phyloP scores from a whole-genome alignment of 495 filamentous ascomycete species.

The Penicillium samsonianum region DNA sequence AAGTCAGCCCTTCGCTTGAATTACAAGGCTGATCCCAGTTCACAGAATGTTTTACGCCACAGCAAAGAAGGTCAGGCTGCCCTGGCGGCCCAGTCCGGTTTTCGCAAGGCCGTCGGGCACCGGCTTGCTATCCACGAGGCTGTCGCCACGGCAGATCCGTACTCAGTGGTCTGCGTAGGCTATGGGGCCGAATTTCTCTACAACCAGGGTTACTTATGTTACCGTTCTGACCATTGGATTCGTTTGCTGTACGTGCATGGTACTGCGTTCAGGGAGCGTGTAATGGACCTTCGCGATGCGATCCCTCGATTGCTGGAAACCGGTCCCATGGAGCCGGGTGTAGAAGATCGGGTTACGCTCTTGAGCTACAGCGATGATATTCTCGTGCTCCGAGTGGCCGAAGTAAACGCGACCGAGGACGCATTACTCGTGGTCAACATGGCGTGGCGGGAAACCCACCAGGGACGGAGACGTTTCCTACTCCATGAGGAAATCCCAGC shows the following conservation, averaged over 20 bases:
- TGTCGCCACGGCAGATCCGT: conserved; percentile 62
- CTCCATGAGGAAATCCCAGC: conserved; percentile 23
- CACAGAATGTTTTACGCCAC: conserved; percentile 54
- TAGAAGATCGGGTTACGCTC: conserved; percentile 53
- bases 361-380: conserved; percentile 64
- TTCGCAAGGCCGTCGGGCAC: conserved; percentile 57
- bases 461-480: conserved; percentile 38
- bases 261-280: conserved; percentile 52
- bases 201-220: conserved; percentile 62
- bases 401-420: conserved; percentile 37
- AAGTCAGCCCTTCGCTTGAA: conserved; percentile 1
- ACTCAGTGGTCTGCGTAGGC: conserved; percentile 58
- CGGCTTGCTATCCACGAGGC: conserved; percentile 63
- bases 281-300: conserved; percentile 56
- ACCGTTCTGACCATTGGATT: conserved; percentile 56
- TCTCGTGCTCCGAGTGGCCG: conserved; percentile 52
- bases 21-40: conserved; percentile 14
- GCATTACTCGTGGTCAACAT: conserved; percentile 65
- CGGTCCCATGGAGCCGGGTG: conserved; percentile 28
- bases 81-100: conserved; percentile 42
- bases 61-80: conserved; percentile 61
- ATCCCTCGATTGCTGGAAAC: conserved; percentile 37
- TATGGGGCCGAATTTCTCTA: conserved; percentile 64
- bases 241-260: conserved; percentile 65
- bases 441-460: conserved; percentile 17